Evolutionary conservation across 192 early-diverging fungal genomes (phyloP).

Genomic region (Geranomyces variabilis): DNA sequence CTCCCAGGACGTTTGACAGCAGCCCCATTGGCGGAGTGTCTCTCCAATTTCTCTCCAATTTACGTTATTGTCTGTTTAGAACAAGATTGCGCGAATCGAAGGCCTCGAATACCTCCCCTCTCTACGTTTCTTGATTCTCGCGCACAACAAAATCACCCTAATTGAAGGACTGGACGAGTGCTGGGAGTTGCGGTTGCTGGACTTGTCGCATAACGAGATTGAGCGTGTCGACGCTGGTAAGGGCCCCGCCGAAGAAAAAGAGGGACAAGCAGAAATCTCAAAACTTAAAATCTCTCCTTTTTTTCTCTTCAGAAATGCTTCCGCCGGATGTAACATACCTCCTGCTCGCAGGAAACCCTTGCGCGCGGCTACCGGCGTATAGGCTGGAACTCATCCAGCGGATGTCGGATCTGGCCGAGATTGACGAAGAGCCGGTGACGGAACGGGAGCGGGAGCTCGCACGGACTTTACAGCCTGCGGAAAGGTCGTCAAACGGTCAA

Average conservation of each 20-base stretch:
- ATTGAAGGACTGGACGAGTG: neutral
- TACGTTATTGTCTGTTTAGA: neutral
- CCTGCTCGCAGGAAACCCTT: neutral
- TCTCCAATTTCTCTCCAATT: no score
- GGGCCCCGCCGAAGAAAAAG: neutral
- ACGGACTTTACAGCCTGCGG: neutral
- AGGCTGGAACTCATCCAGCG: neutral
- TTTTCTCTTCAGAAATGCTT: neutral
- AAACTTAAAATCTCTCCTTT: neutral
- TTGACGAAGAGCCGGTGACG: slow-evolving; percentile 8
- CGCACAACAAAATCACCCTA: neutral
- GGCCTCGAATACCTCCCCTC: neutral
- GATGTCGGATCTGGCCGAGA: neutral
- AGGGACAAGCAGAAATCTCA: neutral
- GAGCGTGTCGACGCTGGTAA: neutral
- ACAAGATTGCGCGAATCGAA: neutral
- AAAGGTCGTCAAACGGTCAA: neutral
- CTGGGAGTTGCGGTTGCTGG: neutral
- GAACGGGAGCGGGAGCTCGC: neutral
- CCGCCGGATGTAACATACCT: neutral
- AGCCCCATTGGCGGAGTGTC: no score
- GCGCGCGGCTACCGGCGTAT: slow-evolving; percentile 13
- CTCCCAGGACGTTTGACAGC: no score
- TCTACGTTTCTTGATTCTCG: slow-evolving; percentile 15
- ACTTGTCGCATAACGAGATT: slow-evolving; percentile 13